These are phyloP conservation scores for Phytophthora cryptogea DNA, from an alignment of 352 stramenopile species.

Conservation along the genomic window DNA sequence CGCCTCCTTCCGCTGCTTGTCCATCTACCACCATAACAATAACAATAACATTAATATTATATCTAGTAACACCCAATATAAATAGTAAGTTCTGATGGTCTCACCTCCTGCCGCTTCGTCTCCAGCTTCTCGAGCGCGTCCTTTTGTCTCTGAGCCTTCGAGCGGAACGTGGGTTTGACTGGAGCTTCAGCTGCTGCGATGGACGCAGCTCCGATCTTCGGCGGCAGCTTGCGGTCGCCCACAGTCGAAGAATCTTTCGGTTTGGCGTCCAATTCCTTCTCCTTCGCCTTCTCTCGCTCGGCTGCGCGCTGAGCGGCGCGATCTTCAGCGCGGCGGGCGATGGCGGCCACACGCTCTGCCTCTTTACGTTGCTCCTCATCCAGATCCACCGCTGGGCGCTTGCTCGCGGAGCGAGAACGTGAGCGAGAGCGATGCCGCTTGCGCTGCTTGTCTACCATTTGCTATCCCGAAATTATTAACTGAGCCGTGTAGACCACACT, in stretches of 20 bases:
- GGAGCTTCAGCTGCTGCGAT: neutral
- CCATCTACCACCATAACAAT: conserved; percentile 39
- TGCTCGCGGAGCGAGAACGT: conserved; percentile 34
- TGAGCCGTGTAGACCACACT: too few species aligned
- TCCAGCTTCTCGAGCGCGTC: conserved; percentile 74
- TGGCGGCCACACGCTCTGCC: conserved; percentile 71
- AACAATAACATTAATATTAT: conserved; percentile 3
- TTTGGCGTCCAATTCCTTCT: conserved; percentile 4
- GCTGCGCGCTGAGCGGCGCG: conserved; percentile 51
- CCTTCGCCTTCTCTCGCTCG: conserved; percentile 34
- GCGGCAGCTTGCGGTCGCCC: conserved; percentile 42
- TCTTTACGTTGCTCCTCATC: conserved; percentile 55
- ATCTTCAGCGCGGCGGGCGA: conserved; percentile 74
- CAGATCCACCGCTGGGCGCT: conserved; percentile 13
- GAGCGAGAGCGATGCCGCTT: conserved; percentile 59
- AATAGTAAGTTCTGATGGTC: neutral
- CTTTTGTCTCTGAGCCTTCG: conserved; percentile 81
- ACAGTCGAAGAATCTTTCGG: conserved; percentile 11
- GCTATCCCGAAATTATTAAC: too few species aligned
- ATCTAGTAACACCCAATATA: conserved; percentile 3
- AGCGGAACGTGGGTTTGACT: conserved; percentile 70
- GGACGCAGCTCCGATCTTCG: conserved; percentile 28
- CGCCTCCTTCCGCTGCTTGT: conserved; percentile 55
- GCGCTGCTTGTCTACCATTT: conserved; percentile 33
- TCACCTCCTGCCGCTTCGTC: conserved; percentile 66